Conservation (phyloP, 2,329 filamentous ascomycete species). For the Phoma sp. region DNA sequence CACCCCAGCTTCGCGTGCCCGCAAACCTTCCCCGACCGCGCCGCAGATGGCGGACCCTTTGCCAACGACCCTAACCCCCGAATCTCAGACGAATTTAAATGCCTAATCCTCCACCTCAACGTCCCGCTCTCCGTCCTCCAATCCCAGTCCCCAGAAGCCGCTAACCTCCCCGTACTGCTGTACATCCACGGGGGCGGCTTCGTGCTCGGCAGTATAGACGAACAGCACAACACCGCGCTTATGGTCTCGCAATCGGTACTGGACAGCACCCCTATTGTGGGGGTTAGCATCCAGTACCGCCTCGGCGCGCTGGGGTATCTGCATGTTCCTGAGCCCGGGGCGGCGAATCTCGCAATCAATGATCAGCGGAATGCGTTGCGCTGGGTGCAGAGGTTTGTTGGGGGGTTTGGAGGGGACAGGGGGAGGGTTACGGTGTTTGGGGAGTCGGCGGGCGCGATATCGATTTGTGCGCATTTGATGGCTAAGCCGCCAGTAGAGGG, state of each 20-base stretch:
- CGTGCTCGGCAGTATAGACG: slow-evolving; percentile 44
- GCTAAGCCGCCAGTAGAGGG: slow-evolving; percentile 11
- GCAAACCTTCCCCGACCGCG: slow-evolving; percentile 17
- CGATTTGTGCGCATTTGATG: slow-evolving; percentile 36
- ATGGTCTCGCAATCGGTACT: slow-evolving; percentile 33
- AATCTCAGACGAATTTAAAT: slow-evolving; percentile 20
- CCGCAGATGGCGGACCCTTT: slow-evolving; percentile 22
- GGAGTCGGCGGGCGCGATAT: slow-evolving; percentile 54
- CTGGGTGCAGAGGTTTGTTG: slow-evolving; percentile 46
- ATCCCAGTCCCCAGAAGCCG: not conserved
- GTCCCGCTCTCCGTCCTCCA: slow-evolving; percentile 24
- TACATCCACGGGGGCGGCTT: slow-evolving; percentile 62
- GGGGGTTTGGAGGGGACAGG: slow-evolving; percentile 45
- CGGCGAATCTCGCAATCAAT: slow-evolving; percentile 28
- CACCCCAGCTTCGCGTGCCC: slow-evolving; percentile 27
- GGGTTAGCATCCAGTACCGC: slow-evolving; percentile 33
- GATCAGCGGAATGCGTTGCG: slow-evolving; percentile 45
- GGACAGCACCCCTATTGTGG: slow-evolving; percentile 24
- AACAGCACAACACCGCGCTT: slow-evolving; percentile 29
- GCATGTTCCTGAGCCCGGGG: slow-evolving; percentile 50
- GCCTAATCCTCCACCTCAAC: slow-evolving; percentile 33
- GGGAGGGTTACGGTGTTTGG: slow-evolving; percentile 49
- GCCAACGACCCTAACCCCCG: slow-evolving; percentile 5
- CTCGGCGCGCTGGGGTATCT: slow-evolving; percentile 42
- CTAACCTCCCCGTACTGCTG: slow-evolving; percentile 55